phyloP scores from a whole-genome alignment of 2,329 filamentous ascomycete genomes.

The Calonectria multiphialidica region DNA sequence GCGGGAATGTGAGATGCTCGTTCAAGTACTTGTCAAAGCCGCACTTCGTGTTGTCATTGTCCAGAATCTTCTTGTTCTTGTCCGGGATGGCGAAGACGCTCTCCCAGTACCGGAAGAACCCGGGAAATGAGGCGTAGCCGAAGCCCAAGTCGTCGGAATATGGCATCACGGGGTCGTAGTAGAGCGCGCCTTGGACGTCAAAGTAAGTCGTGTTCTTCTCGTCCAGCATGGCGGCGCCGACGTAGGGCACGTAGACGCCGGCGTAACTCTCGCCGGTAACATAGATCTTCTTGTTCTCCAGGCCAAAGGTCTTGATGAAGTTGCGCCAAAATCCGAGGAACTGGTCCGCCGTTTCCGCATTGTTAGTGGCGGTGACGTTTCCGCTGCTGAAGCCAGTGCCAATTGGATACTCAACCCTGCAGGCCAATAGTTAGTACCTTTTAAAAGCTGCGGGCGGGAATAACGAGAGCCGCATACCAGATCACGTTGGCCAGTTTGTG shows the following conservation, averaged over 20 bases:
- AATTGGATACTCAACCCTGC: conserved; percentile 73
- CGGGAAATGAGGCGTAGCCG: conserved; percentile 21
- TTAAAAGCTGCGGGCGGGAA: background rate
- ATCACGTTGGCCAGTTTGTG: conserved; percentile 62
- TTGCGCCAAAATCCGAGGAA: conserved; percentile 83
- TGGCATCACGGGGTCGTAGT: conserved; percentile 75
- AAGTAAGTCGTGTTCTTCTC: conserved; percentile 73
- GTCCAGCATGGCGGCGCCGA: conserved; percentile 77
- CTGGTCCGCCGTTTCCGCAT: conserved; percentile 73
- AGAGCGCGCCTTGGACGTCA: conserved; percentile 74
- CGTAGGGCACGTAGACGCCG: conserved; percentile 75
- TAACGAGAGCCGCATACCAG: conserved; percentile 7
- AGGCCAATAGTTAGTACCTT: background rate
- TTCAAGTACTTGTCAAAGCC: conserved; percentile 71
- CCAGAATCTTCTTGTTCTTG: conserved; percentile 42
- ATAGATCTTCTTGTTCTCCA: conserved; percentile 75
- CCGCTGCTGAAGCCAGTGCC: conserved; percentile 77
- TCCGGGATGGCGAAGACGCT: conserved; percentile 24
- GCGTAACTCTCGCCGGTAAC: conserved; percentile 69
- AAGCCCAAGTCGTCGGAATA: conserved; percentile 58
- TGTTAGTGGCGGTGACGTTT: conserved; percentile 68
- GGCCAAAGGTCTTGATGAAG: conserved; percentile 74
- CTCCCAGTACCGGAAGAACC: conserved; percentile 25
- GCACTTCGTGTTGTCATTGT: conserved; percentile 56
- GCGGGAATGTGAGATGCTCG: conserved; percentile 74